Base-by-base conservation (phyloP, 2,329 filamentous ascomycete genomes). In the Epichloe coenophiala region DNA sequence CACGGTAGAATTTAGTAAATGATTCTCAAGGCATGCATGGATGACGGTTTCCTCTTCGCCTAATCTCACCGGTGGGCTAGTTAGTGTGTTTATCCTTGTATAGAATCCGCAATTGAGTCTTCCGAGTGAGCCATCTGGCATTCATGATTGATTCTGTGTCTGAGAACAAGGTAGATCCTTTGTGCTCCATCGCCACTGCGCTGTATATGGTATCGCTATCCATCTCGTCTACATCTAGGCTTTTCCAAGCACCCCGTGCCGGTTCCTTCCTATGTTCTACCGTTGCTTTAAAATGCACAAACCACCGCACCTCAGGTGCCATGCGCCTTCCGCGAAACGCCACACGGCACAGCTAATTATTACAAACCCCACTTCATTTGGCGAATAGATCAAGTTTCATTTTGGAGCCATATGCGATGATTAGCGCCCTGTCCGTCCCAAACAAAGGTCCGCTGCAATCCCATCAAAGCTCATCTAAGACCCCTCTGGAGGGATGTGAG, bases 401-500 rank as follows among this genome's bases (percentile, higher is more conserved):
- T 31, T 31, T 31, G 27, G 9, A 31, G 27, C 4, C 27, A 31
- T 11, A 31, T 31, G 27, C 27, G 3, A 31, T 31, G 9, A 31
- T 11, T 31, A 31, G 27, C 27, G 9, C 27, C 9, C 4, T 38
- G n/a, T 38, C 12, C 15, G 13, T 5, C 15, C 13, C 11, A 7
- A 43, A 31, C 15, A 13, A 13, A 13, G 27, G n/a, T 6, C 15
- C 19, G 9, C 27, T 31, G 27, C 1, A 31, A 11, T 31, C 27
- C 27, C 27, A 1, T 31, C 27, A 31, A 31, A 31, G 27, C 27
- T 31, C 35, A 33, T 49, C 13, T 37, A 49, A 9, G 41, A 38
- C 23, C 71, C 65, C 19, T 71, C 68, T 23, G 62, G 61, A 51
- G 61, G 63, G 53, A 70, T 61, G 52, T 66, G 64, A 51, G 64